Base-by-base conservation (phyloP, 202 grass and related monocot genomes). In the Panicum hallii region DNA sequence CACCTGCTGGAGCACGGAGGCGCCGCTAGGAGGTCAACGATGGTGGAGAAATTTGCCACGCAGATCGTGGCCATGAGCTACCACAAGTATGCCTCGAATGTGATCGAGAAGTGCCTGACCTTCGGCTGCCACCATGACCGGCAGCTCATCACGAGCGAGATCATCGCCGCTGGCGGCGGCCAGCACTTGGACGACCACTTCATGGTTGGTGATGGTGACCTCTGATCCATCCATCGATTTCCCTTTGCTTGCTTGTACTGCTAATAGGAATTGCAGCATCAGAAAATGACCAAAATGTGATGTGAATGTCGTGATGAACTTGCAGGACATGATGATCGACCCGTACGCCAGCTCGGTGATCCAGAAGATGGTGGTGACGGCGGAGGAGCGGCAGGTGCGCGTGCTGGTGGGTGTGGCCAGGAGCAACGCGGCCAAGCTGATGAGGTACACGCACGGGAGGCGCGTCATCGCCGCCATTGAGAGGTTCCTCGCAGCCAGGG, bases 301-400 rank as follows among this genome's bases (percentile, higher is more conserved):
- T 16, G 12, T 48, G 6, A 15, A 47, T 14, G 1, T 30, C n/a
- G 30, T 65, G 5, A 1, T 56, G 19, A 6, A 7, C 16, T 58
- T 78, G 70, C 82, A 95, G 93, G 63, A 56, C 2, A 88, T 95
- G 90, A 89, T 92, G 75, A 78, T 88, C 64, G 52, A 90, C 62
- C 38, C 74, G 38, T 81, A 85, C 36, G 93, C 70, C 46, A 88
- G 82, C 63, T 81, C 66, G 41, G 87, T 95, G n/a, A 72, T 92
- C 64, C 85, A 95, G 79, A 90, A 79, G 79, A 79, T 90, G 12
- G 34, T 88, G 7, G 85, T 82, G 30, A 83, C 82, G 6, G 64
- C 80, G 5, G 81, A 71, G 32, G 70, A 79, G 17, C 55, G 67
- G 71, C 79, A 90, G 11, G 46, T 86, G 1, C 45, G 55, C 13